Evolutionary conservation across 305 asterid genomes (phyloP), one percentile per base, ranked within the genome.

Genomic region (Solanum hybrid): DNA sequence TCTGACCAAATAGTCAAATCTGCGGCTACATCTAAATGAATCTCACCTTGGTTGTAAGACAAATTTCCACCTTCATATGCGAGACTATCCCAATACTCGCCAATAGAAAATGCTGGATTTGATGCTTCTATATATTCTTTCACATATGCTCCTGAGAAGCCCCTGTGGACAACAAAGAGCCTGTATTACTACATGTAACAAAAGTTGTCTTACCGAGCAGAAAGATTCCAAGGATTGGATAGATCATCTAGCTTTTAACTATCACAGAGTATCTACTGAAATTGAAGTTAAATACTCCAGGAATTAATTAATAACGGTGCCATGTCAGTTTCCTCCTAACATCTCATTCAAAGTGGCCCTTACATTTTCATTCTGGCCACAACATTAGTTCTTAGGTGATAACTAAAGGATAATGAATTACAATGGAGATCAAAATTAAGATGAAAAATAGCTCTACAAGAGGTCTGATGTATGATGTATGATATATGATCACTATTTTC

Each of bases 11-110:
- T 45, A 84, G 73, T 17, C 75, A 15, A 84, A 45, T 42, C 72
- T 40, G 29, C 8, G 38, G 40, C 40, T 84, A 84, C 72, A 84
- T 29, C 24, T 19, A 31, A 29, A 84, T 29, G 27, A 11, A 17
- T 24, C 90, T 92, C 89, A 92, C 94, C 93, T 92, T 94, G 96
- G 82, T 92, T 94, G 90, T 94, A 93, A 89, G 93, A 90, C 91
- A 94, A 91, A 88, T 94, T 91, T 85, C 96, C 95, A 81, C 94
- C 94, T 94, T 92, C 94, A 89, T 94, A 94, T 73, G 90, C 93
- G 87, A 94, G 93, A 85, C 94, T 92, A 91, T 94, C 96, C 96
- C 96, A 94, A 78, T 94, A 94, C 86, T 94, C 96, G 86, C 96
- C 96, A 87, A 94, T 92, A 85, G 95, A 91, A 90, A 94, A 94